Percentiles rank a stretch among this genome's conserved stretches.
phyloP scores from a whole-genome alignment of 2,329 filamentous ascomycete species.

The Fusarium illudens region DNA sequence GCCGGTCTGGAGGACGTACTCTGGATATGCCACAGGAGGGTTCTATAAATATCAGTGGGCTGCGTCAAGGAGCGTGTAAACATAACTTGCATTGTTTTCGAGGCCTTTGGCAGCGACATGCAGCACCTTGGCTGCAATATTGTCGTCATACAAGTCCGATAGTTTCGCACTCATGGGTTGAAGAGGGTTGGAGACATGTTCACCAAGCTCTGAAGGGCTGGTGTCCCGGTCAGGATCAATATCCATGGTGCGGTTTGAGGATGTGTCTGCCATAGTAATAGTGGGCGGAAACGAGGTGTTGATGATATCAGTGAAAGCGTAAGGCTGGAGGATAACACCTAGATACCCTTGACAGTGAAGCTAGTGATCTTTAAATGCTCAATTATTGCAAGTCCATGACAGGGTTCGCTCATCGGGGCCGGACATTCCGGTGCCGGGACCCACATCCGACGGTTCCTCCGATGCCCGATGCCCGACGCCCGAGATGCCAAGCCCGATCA shows the following conservation, averaged over 20 bases:
- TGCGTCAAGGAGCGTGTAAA: no score
- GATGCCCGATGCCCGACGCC: conserved; percentile 4
- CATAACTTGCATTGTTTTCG: conserved; percentile 14
- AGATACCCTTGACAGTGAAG: no score
- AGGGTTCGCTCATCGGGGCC: background rate
- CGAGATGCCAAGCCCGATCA: background rate
- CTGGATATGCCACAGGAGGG: conserved; percentile 30
- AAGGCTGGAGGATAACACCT: background rate
- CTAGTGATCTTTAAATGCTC: background rate
- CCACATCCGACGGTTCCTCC: conserved; percentile 3
- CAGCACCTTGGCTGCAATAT: conserved; percentile 32
- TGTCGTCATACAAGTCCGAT: conserved; percentile 27
- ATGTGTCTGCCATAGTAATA: background rate
- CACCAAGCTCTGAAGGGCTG: background rate
- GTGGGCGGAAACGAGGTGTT: background rate
- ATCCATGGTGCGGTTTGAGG: background rate
- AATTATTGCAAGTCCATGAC: background rate
- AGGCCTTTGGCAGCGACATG: conserved; percentile 15
- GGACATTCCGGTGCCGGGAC: background rate
- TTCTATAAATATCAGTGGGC: conserved; percentile 11
- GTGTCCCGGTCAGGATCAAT: conserved; percentile 1
- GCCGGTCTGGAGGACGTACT: conserved; percentile 33
- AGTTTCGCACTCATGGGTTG: background rate
- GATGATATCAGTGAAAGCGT: background rate
- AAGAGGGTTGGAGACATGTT: background rate